These are phyloP conservation scores for Aspergillus floridensis DNA, from an alignment of 2,329 filamentous ascomycete species.

Conservation along the genomic window DNA sequence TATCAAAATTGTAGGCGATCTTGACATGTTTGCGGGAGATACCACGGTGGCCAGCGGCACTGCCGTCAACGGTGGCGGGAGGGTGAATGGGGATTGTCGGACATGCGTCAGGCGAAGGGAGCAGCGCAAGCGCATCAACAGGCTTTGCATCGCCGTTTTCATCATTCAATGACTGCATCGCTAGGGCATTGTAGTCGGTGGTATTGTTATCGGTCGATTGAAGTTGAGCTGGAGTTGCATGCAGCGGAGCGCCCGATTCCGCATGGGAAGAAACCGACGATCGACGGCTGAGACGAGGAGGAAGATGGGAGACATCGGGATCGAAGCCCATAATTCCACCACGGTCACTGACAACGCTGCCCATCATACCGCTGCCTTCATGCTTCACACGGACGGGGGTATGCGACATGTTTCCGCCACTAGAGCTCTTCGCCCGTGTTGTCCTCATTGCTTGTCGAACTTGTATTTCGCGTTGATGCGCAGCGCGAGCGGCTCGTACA, in stretches of 20 bases:
- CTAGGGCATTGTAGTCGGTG: conserved; percentile 48
- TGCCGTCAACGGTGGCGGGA: conserved; percentile 46
- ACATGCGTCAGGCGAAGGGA: conserved; percentile 53
- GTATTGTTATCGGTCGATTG: conserved; percentile 45
- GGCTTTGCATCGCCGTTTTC: conserved; percentile 38
- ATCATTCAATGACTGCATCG: conserved; percentile 44
- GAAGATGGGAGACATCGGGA: conserved; percentile 42
- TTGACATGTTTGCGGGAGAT: conserved; percentile 63
- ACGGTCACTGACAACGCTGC: conserved; percentile 54
- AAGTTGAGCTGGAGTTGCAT: conserved; percentile 39
- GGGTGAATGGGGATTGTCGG: conserved; percentile 62
- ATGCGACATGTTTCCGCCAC: conserved; percentile 44
- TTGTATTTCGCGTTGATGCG: conserved; percentile 45
- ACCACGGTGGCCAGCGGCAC: conserved; percentile 52
- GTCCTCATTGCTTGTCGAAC: conserved; percentile 39
- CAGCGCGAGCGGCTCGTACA: conserved; percentile 50
- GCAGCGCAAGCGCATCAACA: conserved; percentile 46
- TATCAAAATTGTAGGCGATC: conserved; percentile 59
- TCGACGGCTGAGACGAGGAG: conserved; percentile 44
- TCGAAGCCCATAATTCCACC: conserved; percentile 55
- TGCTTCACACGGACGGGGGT: conserved; percentile 46
- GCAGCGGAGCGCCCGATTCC: conserved; percentile 34
- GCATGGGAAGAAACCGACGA: conserved; percentile 52
- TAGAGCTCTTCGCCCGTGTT: conserved; percentile 47
- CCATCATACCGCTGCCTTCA: conserved; percentile 46